Evolutionary conservation across 495 filamentous ascomycete genomes (phyloP), one percentile per base, ranked within the genome.

Genomic region (Podospora fimiseda): DNA sequence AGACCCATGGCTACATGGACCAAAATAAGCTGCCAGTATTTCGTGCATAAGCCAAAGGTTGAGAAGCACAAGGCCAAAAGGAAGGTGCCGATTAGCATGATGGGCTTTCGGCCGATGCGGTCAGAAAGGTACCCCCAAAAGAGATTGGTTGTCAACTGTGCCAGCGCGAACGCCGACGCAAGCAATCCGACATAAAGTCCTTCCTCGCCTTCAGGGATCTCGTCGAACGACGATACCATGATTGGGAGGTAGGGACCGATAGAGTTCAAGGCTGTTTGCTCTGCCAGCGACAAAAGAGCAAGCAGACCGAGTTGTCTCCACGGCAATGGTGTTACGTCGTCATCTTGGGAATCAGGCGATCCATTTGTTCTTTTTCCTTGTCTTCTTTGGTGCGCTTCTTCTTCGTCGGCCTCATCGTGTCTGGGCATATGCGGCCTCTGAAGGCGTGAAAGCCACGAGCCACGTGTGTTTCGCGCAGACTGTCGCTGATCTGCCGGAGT

Each of bases 241-340:
- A 89, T 80, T 0, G 93, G 93, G 0, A 98, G 80, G 68, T 98
- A 98, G 0, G 93, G 93, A n/a, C 86, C 87, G 55, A 98, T 95
- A 13, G 87, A 93, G 62, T 98, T 97, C 60, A 98, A 80, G 1
- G 93, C 93, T 0, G 94, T 96, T 70, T 98, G 93, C 59, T 98
- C 93, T 27, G 88, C 85, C 16, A 98, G 76, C 2, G 90, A 89
- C 43, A 98, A 87, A 57, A 97, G 69, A 2, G 90, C 93, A 21
- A 98, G 75, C 1, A 96, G 81, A 4, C 79, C 75, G 48, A 98
- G 84, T 68, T 97, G 94, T 61, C 73, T 84, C 58, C 79, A 85
- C 1, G 93, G 93, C 20, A 96, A 72, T 0, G 91, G 88, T 0
- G 88, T 87, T 24, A 76, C 18, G 5, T 43, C 55, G 46, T 69